phyloP scores from a whole-genome alignment of 2,329 filamentous ascomycete genomes.

The Aspergillus candidus region DNA sequence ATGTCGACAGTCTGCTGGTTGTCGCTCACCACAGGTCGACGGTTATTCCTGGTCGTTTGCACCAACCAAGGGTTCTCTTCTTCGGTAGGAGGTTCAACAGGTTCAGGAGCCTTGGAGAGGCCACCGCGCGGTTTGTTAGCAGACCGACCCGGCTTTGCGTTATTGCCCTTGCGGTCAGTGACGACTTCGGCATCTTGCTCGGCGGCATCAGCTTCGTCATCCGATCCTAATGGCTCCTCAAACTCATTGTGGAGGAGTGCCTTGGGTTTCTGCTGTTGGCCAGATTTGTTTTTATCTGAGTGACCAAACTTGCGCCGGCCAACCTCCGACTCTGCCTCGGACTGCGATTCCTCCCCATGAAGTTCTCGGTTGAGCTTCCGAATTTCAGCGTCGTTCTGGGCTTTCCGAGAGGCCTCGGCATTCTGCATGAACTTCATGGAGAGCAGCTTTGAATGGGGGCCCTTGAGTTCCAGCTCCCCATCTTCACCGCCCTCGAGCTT shows the following conservation, averaged over 20 bases:
- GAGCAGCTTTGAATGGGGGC: constrained; percentile 61
- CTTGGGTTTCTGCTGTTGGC: constrained; percentile 24
- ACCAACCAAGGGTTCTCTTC: constrained; percentile 36
- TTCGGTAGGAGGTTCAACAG: constrained; percentile 18
- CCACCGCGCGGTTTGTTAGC: constrained; percentile 16
- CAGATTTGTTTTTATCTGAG: constrained; percentile 25
- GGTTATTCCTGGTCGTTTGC: constrained; percentile 30
- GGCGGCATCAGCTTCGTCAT: constrained; percentile 31
- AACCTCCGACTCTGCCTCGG: constrained; percentile 48
- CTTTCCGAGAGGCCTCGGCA: constrained; percentile 70
- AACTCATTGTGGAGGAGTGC: constrained; percentile 49
- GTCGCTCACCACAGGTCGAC: constrained; percentile 21
- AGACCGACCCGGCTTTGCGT: constrained; percentile 12
- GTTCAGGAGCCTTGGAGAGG: constrained; percentile 10
- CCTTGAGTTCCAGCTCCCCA: constrained; percentile 31
- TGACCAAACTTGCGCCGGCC: constrained; percentile 53
- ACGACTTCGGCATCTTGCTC: constrained; percentile 33
- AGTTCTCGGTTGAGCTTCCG: constrained; percentile 66
- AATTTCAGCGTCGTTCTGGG: constrained; percentile 72
- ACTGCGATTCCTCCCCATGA: constrained; percentile 54
- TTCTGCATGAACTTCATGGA: constrained; percentile 93
- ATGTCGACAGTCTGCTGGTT: constrained; percentile 30
- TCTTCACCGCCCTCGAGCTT: constrained; percentile 47
- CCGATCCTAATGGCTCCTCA: constrained; percentile 54
- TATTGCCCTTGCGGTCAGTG: constrained; percentile 20